phyloP scores from a whole-genome alignment of 805 yeast genomes.

The Saccharomycopsis microspora region DNA sequence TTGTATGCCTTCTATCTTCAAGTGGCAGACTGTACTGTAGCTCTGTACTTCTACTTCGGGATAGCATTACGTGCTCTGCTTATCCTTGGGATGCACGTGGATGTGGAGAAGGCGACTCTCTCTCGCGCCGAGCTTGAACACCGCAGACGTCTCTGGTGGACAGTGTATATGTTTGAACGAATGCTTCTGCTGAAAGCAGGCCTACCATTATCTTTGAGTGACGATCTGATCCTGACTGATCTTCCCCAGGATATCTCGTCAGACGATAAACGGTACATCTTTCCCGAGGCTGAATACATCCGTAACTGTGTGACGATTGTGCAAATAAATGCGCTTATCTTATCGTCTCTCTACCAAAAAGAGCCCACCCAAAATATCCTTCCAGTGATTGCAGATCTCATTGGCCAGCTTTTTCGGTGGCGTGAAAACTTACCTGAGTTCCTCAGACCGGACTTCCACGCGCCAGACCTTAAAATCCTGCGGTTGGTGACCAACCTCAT shows the following conservation, averaged over 20 bases:
- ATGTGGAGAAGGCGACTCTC: constrained; percentile 59
- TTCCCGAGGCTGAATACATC: constrained; percentile 70
- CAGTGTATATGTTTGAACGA: constrained; percentile 71
- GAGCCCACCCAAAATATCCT: constrained; percentile 69
- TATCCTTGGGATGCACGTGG: constrained; percentile 73
- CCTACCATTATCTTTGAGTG: constrained; percentile 65
- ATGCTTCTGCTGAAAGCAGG: constrained; percentile 81
- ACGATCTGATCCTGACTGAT: constrained; percentile 70
- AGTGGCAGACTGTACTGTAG: constrained; percentile 76
- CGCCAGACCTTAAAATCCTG: constrained; percentile 39
- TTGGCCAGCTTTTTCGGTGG: constrained; percentile 58
- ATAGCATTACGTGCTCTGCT: constrained; percentile 62
- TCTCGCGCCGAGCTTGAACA: constrained; percentile 68
- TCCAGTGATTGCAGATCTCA: constrained; percentile 61
- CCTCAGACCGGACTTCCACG: constrained; percentile 52
- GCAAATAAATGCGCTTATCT: constrained; percentile 63
- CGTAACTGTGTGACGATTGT: constrained; percentile 70
- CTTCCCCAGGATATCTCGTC: constrained; percentile 60
- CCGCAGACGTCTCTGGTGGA: constrained; percentile 80
- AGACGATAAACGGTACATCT: constrained; percentile 53
- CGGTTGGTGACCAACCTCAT: constrained; percentile 61
- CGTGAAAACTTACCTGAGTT: constrained; percentile 52
- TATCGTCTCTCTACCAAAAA: constrained; percentile 58
- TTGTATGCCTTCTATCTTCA: constrained; percentile 71
- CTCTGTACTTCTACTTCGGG: constrained; percentile 73